phyloP scores from a whole-genome alignment of 768 basidiomycete species.

The Leccinellum albellum region DNA sequence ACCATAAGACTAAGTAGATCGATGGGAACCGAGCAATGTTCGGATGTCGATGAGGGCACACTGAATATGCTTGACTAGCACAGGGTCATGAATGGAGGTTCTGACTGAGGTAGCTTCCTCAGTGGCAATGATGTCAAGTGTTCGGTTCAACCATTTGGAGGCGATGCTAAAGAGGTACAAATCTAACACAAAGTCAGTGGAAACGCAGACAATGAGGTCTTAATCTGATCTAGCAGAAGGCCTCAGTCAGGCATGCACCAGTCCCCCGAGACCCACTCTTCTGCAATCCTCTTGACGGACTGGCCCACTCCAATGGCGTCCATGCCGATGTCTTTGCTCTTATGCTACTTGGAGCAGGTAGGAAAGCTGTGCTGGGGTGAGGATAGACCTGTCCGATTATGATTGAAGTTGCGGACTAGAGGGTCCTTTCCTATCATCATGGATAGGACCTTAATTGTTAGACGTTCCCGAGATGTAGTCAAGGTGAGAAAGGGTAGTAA shows the following conservation, averaged over 20 bases:
- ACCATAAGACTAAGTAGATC: too few species aligned
- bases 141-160: slow-evolving; percentile 53
- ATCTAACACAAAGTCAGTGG: slow-evolving; percentile 36
- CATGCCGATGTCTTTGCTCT: slow-evolving; percentile 54
- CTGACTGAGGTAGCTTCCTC: slow-evolving; percentile 45
- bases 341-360: too few species aligned
- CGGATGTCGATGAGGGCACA: slow-evolving; percentile 43
- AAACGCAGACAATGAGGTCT: too few species aligned
- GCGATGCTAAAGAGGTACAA: slow-evolving; percentile 52
- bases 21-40: slow-evolving; percentile 40
- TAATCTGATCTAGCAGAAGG: slow-evolving; percentile 47
- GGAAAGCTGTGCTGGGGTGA: too few species aligned
- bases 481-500: too few species aligned
- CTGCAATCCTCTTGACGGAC: slow-evolving; percentile 35
- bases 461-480: too few species aligned
- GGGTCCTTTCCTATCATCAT: too few species aligned
- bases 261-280: slow-evolving; percentile 47
- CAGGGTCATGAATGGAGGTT: slow-evolving; percentile 57
- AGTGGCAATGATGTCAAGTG: slow-evolving; percentile 47
- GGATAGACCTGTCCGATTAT: too few species aligned
- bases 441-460: too few species aligned
- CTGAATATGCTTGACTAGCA: slow-evolving; percentile 58
- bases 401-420: too few species aligned
- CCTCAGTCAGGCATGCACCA: slow-evolving; percentile 41
- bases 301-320: slow-evolving; percentile 54